Base-by-base conservation (phyloP, 495 filamentous ascomycete species). In the Tuber brumale region DNA sequence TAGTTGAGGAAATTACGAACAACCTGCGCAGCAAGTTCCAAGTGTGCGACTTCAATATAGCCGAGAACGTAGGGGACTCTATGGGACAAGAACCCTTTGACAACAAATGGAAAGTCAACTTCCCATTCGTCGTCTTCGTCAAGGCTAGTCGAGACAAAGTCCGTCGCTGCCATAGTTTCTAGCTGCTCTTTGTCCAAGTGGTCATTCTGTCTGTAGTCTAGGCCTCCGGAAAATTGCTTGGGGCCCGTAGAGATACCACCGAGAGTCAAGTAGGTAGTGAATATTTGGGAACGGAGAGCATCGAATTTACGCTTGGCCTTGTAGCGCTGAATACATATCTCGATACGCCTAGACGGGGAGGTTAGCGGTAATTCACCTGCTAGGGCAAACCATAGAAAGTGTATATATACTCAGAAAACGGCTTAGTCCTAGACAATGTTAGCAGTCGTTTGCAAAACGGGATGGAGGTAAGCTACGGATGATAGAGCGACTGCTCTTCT, bases 1-100 rank as follows among this genome's bases (percentile, higher is more conserved):
- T 97, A 99, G 78, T 93, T 94, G 75, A 97, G 88, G 83, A 97
- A 97, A 84, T 95, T 97, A 72, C 88, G 88, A 70, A 97, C 86
- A 7, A 95, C 89, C 23, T 86, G 85, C 21, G 88, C 87, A 19
- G 85, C 86, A 27, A 86, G 75, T 71, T 88, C 86, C 74, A 93
- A 82, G 69, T 85, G 84, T 0, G 86, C 83, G 72, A 87, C 85
- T n/a, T 71, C 85, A 16, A 86, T 84, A 86, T 12, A 79, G 5
- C 76, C 70, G 7, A 83, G 19, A 1, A 81, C 79, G 69, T 81
- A 79, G 19, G 81, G 82, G 10, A 83, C 81, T 46, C 74, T 79
- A 42, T 81, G 51, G 39, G 76, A 96, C 92, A 97, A 83, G 82
- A 92, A 98, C 3, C 91, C 94, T 70, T 91, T 89, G 0, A 87